phyloP scores from a whole-genome alignment of 805 yeast genomes.

The Wickerhamiella musiphila region DNA sequence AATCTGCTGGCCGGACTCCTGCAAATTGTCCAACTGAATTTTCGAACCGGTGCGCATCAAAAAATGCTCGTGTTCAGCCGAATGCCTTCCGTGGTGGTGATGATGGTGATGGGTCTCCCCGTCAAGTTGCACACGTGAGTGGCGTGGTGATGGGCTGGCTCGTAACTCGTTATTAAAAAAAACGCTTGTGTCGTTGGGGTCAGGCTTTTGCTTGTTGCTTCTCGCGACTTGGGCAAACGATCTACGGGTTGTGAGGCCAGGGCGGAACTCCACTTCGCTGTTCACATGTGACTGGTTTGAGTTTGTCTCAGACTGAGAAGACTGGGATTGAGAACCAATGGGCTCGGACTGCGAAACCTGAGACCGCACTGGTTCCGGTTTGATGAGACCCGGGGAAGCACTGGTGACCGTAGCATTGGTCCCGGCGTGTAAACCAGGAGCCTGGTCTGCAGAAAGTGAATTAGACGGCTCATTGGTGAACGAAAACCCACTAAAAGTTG shows the following conservation, averaged over 20 bases:
- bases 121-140: neutral
- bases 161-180: no score
- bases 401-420: no score
- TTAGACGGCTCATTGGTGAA: no score
- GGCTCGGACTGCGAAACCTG: no score
- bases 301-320: no score
- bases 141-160: neutral
- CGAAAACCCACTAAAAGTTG: no score
- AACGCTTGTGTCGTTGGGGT: slow-evolving; percentile 7
- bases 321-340: no score
- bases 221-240: slow-evolving; percentile 8
- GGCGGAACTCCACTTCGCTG: neutral
- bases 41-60: slow-evolving; percentile 16
- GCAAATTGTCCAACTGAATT: slow-evolving; percentile 15
- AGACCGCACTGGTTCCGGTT: no score
- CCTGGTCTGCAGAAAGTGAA: no score
- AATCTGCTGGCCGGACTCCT: slow-evolving; percentile 12
- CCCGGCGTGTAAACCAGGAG: no score
- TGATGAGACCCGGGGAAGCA: no score
- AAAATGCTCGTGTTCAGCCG: slow-evolving; percentile 11
- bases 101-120: neutral
- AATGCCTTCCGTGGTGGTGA: neutral
- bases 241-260: neutral
- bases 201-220: slow-evolving; percentile 1
- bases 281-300: no score